phyloP scores from a whole-genome alignment of 2,329 filamentous ascomycete genomes.

The Lasiodiplodia sp. region DNA sequence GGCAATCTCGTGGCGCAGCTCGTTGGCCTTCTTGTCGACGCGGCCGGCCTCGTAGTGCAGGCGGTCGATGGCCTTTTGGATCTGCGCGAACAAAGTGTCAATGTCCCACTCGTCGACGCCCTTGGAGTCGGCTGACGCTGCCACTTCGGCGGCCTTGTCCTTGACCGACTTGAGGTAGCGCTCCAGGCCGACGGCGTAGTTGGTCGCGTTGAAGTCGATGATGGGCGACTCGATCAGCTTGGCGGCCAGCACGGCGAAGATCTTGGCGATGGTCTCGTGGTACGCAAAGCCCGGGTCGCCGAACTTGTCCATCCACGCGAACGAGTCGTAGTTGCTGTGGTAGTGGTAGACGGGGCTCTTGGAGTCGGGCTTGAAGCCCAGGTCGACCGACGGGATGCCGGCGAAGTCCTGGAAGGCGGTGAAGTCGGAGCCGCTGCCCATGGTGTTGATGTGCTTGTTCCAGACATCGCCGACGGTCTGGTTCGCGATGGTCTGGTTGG shows the following conservation, averaged over 20 bases:
- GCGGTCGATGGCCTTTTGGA: conserved; percentile 58
- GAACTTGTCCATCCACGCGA: conserved; percentile 81
- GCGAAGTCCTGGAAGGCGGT: conserved; percentile 62
- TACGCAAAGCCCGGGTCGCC: conserved; percentile 71
- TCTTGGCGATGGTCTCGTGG: conserved; percentile 58
- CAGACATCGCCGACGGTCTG: conserved; percentile 73
- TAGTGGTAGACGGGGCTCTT: conserved; percentile 72
- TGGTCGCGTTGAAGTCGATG: conserved; percentile 55
- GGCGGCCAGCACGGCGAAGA: conserved; percentile 55
- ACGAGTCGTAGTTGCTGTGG: conserved; percentile 84
- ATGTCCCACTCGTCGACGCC: conserved; percentile 33
- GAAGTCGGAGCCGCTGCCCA: conserved; percentile 61
- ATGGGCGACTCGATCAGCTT: conserved; percentile 57
- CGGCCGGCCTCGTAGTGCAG: conserved; percentile 57
- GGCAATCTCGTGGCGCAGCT: conserved; percentile 56
- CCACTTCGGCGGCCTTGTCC: conserved; percentile 36
- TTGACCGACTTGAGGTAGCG: conserved; percentile 54
- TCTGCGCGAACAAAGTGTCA: conserved; percentile 49
- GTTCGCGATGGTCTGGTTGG: conserved; percentile 75
- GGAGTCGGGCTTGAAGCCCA: conserved; percentile 51
- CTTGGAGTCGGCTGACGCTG: conserved; percentile 28
- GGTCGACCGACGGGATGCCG: conserved; percentile 57
- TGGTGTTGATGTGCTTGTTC: conserved; percentile 63
- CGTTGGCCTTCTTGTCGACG: conserved; percentile 61
- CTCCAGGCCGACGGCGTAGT: conserved; percentile 53